Evolutionary conservation across 2,329 filamentous ascomycete genomes (phyloP).

Genomic region (Bipolaris victoriae): DNA sequence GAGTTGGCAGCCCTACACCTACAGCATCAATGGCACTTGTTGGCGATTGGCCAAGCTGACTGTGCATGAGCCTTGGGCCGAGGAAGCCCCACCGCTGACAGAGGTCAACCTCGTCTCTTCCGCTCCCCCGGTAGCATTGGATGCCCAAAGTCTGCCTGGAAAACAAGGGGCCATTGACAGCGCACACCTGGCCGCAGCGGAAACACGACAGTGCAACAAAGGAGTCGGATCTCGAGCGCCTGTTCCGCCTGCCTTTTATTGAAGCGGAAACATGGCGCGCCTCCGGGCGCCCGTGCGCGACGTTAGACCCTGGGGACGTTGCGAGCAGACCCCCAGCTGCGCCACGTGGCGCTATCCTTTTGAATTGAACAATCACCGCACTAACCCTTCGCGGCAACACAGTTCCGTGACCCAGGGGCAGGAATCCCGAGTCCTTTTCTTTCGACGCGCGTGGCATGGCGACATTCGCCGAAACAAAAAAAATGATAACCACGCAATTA

Average conservation of each 20-base stretch:
- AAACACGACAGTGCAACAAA: background rate
- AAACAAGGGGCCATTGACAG: slow-evolving; percentile 5
- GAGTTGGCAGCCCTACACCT: too few species aligned
- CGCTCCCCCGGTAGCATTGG: background rate
- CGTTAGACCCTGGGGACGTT: slow-evolving; percentile 13
- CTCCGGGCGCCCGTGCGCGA: slow-evolving; percentile 10
- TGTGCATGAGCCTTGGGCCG: background rate
- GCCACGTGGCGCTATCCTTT: slow-evolving; percentile 11
- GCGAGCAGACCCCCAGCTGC: slow-evolving; percentile 5
- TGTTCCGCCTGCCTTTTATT: background rate
- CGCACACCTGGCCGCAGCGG: slow-evolving; percentile 21
- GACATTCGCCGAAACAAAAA: background rate
- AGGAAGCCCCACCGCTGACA: background rate
- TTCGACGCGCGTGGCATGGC: slow-evolving; percentile 5
- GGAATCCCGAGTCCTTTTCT: slow-evolving; percentile 1
- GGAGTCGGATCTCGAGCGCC: slow-evolving; percentile 2
- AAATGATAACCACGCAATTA: background rate
- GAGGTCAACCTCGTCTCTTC: background rate
- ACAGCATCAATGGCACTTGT: background rate
- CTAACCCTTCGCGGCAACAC: background rate
- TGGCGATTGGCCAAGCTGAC: background rate
- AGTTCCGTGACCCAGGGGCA: slow-evolving; percentile 4
- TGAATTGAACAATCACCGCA: slow-evolving; percentile 1
- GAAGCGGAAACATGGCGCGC: slow-evolving; percentile 5
- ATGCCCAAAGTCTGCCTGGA: background rate